phyloP scores from a whole-genome alignment of 2,329 filamentous ascomycete species.

The Calonectria fujianensis region DNA sequence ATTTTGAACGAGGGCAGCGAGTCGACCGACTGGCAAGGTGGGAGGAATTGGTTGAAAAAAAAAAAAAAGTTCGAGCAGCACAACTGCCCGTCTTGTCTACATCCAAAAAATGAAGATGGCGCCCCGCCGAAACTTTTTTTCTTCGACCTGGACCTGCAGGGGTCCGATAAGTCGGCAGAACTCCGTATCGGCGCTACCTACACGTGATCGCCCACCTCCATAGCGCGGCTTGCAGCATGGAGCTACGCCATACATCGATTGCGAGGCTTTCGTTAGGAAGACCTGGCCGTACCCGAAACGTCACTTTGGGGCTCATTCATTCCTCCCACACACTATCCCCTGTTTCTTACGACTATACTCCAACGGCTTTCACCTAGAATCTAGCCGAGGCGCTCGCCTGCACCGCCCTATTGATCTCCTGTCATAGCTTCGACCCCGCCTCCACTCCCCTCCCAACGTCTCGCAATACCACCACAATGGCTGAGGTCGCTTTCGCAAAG shows the following conservation, averaged over 20 bases:
- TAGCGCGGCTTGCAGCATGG: slow-evolving; percentile 31
- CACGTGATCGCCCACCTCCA: slow-evolving; percentile 51
- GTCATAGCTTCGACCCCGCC: slow-evolving; percentile 49
- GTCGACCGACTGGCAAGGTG: slow-evolving; percentile 35
- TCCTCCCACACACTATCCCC: not conserved
- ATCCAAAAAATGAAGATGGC: slow-evolving; percentile 50
- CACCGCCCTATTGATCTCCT: slow-evolving; percentile 9
- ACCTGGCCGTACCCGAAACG: slow-evolving; percentile 30
- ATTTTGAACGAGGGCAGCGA: slow-evolving; percentile 71
- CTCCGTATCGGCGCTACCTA: slow-evolving; percentile 53
- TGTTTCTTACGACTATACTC: not conserved
- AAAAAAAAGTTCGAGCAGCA: slow-evolving; percentile 44
- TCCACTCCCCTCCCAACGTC: slow-evolving; percentile 35
- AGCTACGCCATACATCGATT: slow-evolving; percentile 39
- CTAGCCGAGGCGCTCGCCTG: not conserved
- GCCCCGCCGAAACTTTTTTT: slow-evolving; percentile 65
- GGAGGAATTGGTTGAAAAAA: slow-evolving; percentile 28
- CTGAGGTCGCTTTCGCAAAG: slow-evolving; percentile 90
- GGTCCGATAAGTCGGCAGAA: slow-evolving; percentile 60
- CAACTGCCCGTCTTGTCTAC: slow-evolving; percentile 46
- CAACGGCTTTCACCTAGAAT: not conserved
- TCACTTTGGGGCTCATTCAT: slow-evolving; percentile 1
- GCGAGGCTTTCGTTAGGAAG: slow-evolving; percentile 48
- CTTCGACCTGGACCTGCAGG: slow-evolving; percentile 50
- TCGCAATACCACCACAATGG: slow-evolving; percentile 69